Base-by-base conservation (phyloP, 2,329 filamentous ascomycete genomes). In the Penicillium expansum region DNA sequence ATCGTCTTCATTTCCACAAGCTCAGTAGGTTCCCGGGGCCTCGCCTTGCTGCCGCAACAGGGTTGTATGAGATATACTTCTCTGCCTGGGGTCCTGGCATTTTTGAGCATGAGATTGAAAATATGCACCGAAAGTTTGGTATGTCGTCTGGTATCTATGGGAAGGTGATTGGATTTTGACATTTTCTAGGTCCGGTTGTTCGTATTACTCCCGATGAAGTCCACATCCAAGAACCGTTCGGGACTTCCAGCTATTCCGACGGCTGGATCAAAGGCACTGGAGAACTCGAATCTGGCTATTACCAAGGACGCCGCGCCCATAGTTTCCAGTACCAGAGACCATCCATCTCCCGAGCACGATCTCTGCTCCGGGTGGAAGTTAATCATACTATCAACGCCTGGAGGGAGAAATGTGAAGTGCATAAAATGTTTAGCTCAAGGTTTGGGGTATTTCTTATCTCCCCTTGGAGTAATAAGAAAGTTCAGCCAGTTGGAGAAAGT, bases 121-220 rank as follows among this genome's bases (percentile, higher is more conserved):
- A 51, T 43, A 58, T 67, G 60, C 64, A 67, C 33, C 49, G 49
- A 3, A 20, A 50, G 53, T 67, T 63, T 24, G 64, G 64, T 67
- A 42, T 27, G 59, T 16, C 22, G 13, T 33, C 29, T 32, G 16
- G 8, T 8, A 24, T 16, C 35, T 10, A 24, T 16, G 9, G 9
- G 11, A 41, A 43, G 14, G 30, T 14, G 10, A 29, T 29, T 32
- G 18, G 22, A 24, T 32, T 42, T 60, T 18, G 5, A 54, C 49
- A 22, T 5, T 33, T 13, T 10, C 3, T 38, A 67, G 64, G 64
- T 10, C 62, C 63, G 1, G 58, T 67, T 10, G 60, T 67, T 22
- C 64, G 64, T 41, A 67, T 67, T 24, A 66, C 57, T 4, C 64
- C 64, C 1, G 60, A 67, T 13, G 64, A 67, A 35, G 39, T 67